A percentile compares a stretch with the other conserved stretches of the same genome.
Conservation (phyloP, 768 basidiomycete genomes). For the Baorangia bicolor region DNA sequence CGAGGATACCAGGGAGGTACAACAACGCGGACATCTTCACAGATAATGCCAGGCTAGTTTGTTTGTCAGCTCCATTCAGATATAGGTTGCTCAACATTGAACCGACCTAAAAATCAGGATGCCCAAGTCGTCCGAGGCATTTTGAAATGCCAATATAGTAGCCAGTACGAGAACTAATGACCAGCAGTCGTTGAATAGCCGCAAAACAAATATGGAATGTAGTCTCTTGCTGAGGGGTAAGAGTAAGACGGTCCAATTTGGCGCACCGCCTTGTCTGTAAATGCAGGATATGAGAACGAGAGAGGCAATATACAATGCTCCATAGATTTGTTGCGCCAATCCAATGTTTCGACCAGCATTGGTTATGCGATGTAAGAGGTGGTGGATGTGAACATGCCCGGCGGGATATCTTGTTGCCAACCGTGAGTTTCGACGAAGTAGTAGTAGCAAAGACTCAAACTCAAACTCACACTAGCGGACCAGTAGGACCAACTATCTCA, state of each 20-base stretch:
- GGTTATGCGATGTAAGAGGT: constrained; percentile 63
- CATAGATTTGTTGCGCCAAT: constrained; percentile 78
- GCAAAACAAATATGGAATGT: constrained; percentile 88
- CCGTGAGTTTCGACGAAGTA: neutral
- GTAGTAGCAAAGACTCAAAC: neutral
- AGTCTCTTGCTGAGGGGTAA: constrained; percentile 89
- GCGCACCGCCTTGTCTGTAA: constrained; percentile 59
- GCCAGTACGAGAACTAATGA: constrained; percentile 63
- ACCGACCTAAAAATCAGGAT: constrained; percentile 73
- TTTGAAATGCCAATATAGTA: constrained; percentile 65
- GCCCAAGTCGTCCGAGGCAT: constrained; percentile 57
- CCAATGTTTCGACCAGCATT: constrained; percentile 56
- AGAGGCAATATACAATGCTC: constrained; percentile 65
- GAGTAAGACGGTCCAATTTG: constrained; percentile 71
- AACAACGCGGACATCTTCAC: constrained; percentile 94
- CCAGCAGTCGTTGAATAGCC: constrained; percentile 97
- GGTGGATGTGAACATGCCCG: constrained; percentile 85
- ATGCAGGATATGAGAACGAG: constrained; percentile 65
- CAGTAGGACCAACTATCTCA: constrained; percentile 83
- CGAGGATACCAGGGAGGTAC: constrained; percentile 84
- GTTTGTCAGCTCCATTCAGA: neutral
- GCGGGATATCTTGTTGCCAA: constrained; percentile 77
- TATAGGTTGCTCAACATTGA: neutral
- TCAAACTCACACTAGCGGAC: constrained; percentile 77
- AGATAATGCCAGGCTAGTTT: constrained; percentile 57